Conservation (phyloP, 768 basidiomycete genomes). For the Russula brevipes region DNA sequence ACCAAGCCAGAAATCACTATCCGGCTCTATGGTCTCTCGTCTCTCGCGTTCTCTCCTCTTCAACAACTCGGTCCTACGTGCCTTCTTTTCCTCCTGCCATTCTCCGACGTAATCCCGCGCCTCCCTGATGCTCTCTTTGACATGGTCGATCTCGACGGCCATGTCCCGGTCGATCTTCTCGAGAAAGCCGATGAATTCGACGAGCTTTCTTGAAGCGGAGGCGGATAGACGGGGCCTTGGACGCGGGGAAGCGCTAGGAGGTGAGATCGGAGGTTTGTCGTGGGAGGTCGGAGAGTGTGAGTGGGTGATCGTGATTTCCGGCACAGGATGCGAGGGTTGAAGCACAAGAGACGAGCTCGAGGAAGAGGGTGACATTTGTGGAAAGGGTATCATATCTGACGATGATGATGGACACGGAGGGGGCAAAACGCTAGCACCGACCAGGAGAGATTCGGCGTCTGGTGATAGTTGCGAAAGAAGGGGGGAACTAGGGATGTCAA, state of each 20-base stretch:
- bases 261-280: neutral
- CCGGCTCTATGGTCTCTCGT: constrained; percentile 9
- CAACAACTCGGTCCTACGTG: constrained; percentile 5
- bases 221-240: constrained; percentile 3
- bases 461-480: constrained; percentile 19
- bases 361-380: neutral
- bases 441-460: constrained; percentile 4
- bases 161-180: constrained; percentile 24
- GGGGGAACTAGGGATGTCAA: constrained; percentile 22
- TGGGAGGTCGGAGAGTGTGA: constrained; percentile 6
- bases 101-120: constrained; percentile 13
- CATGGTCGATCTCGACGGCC: constrained; percentile 20
- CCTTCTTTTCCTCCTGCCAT: constrained; percentile 21
- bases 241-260: neutral
- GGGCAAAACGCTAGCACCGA: neutral
- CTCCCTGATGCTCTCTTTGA: constrained; percentile 23
- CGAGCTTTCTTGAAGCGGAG: constrained; percentile 15
- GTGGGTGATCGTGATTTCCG: constrained; percentile 21
- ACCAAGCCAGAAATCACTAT: constrained; percentile 17
- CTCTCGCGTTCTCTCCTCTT: constrained; percentile 13
- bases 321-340: constrained; percentile 16
- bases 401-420: neutral
- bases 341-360: constrained; percentile 2
- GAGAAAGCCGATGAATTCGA: constrained; percentile 20
- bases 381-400: neutral